Evolutionary conservation across 2,329 filamentous ascomycete genomes (phyloP), one percentile per base, ranked within the genome.

Genomic region (Scytalidium sp.): DNA sequence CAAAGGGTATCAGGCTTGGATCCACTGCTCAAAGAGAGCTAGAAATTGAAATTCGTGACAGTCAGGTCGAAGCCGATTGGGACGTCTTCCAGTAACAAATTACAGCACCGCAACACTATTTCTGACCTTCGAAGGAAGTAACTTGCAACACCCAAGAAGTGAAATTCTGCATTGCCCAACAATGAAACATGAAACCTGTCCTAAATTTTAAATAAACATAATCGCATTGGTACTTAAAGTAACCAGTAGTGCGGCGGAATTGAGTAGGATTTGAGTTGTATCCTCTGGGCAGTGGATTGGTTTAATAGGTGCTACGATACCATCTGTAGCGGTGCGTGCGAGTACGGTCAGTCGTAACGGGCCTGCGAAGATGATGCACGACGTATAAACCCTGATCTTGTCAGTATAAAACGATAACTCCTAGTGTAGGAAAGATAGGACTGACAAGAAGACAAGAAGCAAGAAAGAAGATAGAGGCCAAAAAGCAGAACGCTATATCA

Each of bases 401-500:
- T 50, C 22, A 50, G 29, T 25, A 41, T 21, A 3, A 17, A 36
- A 15, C 2, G 21, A 15, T 27, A n/a, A 19, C 22, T 27, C 19
- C 10, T 19, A 22, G 27, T n/a, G n/a, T n/a, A 13, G 15, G 17
- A 21, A 36, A 23, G 22, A 11, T 23, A 9, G 23, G 25, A 48
- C 52, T 8, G 46, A 56, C 57, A 17, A 62, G 50, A 22, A 60
- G 19, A 17, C 52, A 57, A 43, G 51, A 55, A 23, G 29, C 45
- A 4, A 48, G 23, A 19, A 43, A 48, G 46, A 50, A 50, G 36
- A 46, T 43, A 8, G 32, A 25, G 41, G 39, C 45, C 22, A 43
- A 17, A 44, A 63, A 63, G 6, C 42, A 10, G 40, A 63, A 63
- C 1, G 61, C 60, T 4, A 62, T 47, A 45, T 62, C 75, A 39